Conservation (phyloP, 768 basidiomycete species). For the Trametes sanguinea region DNA sequence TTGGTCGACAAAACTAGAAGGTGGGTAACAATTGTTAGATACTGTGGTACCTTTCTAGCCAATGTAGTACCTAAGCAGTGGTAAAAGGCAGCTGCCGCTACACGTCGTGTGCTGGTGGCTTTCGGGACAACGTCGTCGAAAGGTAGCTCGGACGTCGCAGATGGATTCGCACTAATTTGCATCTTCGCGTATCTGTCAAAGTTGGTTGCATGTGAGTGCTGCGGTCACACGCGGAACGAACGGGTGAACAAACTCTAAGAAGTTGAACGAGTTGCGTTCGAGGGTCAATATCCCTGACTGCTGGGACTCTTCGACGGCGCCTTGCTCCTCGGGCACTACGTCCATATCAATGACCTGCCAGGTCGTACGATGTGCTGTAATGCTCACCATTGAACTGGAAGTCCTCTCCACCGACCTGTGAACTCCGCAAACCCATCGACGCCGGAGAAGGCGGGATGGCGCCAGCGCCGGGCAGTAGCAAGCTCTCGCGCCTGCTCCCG, state of each 20-base stretch:
- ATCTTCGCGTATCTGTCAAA: slow-evolving; percentile 70
- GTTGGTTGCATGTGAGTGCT: slow-evolving; percentile 10
- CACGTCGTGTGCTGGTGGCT: slow-evolving; percentile 67
- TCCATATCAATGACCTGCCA: background rate
- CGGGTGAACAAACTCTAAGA: slow-evolving; percentile 61
- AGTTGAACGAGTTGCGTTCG: slow-evolving; percentile 78
- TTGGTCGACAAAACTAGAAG: slow-evolving; percentile 76
- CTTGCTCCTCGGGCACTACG: slow-evolving; percentile 32
- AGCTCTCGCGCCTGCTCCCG: slow-evolving; percentile 58
- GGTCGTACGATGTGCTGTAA: background rate
- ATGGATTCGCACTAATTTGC: slow-evolving; percentile 64
- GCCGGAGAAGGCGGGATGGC: slow-evolving; percentile 51
- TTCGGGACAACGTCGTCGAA: slow-evolving; percentile 71
- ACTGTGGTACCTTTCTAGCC: background rate
- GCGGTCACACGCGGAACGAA: background rate
- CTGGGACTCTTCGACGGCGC: slow-evolving; percentile 46
- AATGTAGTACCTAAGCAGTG: slow-evolving; percentile 68
- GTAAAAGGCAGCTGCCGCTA: slow-evolving; percentile 82
- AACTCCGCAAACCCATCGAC: slow-evolving; percentile 36
- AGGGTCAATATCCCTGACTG: slow-evolving; percentile 58
- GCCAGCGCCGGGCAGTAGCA: slow-evolving; percentile 45
- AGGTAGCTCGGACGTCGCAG: slow-evolving; percentile 45
- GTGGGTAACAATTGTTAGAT: background rate
- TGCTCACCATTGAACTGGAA: slow-evolving; percentile 66
- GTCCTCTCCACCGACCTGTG: slow-evolving; percentile 56